Conservation (phyloP, 345 rosid genomes). For the Boechera divaricarpa region DNA sequence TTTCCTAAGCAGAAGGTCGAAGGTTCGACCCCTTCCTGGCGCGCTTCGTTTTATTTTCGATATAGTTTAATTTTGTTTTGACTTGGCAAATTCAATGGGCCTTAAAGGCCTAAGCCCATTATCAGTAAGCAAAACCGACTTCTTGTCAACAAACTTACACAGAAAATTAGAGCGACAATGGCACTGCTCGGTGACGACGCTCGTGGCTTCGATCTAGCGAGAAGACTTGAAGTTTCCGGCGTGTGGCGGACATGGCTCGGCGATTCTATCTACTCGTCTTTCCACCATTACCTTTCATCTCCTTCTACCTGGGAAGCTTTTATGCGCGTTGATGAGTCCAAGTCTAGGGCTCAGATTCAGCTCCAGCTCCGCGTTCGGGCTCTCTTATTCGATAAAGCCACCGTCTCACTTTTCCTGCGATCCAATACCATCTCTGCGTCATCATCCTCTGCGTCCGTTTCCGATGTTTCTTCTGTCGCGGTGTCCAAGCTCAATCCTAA, state of each 20-base stretch:
- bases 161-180: conserved; percentile 48
- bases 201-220: conserved; percentile 81
- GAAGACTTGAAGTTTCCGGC: conserved; percentile 69
- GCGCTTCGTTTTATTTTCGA: conserved; percentile 30
- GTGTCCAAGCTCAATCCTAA: conserved; percentile 72
- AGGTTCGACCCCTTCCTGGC: conserved; percentile 97
- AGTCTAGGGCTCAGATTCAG: conserved; percentile 80
- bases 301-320: conserved; percentile 80
- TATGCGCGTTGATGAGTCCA: conserved; percentile 74
- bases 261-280: conserved; percentile 60
- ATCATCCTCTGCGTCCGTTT: conserved; percentile 38
- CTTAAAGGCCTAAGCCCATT: neutral
- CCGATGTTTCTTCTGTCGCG: conserved; percentile 50
- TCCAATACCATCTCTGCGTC: conserved; percentile 39
- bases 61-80: neutral
- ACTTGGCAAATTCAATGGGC: neutral
- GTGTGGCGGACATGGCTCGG: conserved; percentile 95
- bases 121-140: neutral
- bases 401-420: conserved; percentile 67
- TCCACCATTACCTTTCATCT: conserved; percentile 64
- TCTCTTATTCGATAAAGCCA: conserved; percentile 87
- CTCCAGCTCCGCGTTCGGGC: conserved; percentile 93
- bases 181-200: conserved; percentile 93
- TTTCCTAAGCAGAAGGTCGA: conserved; percentile 98
- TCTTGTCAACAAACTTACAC: neutral